Base-by-base conservation (phyloP, 2,329 filamentous ascomycete genomes). In the Calonectria honghensis region DNA sequence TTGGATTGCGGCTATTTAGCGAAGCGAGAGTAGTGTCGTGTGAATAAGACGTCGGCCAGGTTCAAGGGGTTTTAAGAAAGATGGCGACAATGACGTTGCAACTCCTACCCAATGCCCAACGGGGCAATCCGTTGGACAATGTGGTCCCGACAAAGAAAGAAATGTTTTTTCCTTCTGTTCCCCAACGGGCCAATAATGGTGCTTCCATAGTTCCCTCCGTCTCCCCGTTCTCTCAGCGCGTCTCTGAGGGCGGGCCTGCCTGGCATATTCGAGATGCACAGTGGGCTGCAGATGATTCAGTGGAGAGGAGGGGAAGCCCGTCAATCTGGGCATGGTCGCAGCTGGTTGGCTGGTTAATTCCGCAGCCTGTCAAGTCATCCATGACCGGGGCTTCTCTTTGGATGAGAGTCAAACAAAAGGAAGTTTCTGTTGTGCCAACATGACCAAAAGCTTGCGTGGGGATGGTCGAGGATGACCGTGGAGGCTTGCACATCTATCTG, bases 211-310 rank as follows among this genome's bases (percentile, higher is more conserved):
- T 32, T 70, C 35, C 41, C 65, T 72, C 68, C 50, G 57, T 50
- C 54, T 67, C 61, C 63, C 39, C 41, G n/a, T 52, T 57, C 61
- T 24, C 37, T 35, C 52, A 64, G 69, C 61, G 63, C 50, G 61
- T 68, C 72, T 68, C 68, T 63, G 75, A 75, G 69, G 57, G 52
- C 68, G 57, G 72, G 66, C 74, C 72, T 75, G 70, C 74, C 70
- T 79, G 69, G 74, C 65, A 75, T 70, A 63, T 57, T 73, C 41
- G 66, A 65, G 65, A 76, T 77, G 73, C 72, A 66, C 68, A 39
- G 70, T 70, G 59, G 73, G 68, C 78, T 80, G 79, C 79, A 79
- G 72, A 76, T 80, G 76, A 79, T 81, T 77, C 65, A 65, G 69
- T 54, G 68, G 67, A 45, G n/a, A 52, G 69, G 73, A 67, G 65